phyloP scores from a whole-genome alignment of 1,139 yeast species.

The Blastobotrys malaysiensis region DNA sequence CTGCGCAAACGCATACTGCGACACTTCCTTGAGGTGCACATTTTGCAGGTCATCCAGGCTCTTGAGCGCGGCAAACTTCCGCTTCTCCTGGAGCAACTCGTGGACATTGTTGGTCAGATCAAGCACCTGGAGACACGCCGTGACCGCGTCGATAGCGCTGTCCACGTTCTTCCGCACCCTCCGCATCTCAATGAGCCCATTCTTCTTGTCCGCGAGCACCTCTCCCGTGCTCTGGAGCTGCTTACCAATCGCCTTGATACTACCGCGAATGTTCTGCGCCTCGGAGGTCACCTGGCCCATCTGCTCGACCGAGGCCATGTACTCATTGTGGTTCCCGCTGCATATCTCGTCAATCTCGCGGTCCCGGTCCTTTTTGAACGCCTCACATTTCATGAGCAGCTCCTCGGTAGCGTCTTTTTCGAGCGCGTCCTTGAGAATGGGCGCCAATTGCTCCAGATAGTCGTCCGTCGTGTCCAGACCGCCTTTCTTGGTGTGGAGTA shows the following conservation, averaged over 20 bases:
- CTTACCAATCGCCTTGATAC: constrained; percentile 47
- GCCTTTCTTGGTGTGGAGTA: constrained; percentile 18
- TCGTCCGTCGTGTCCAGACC: constrained; percentile 47
- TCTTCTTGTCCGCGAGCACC: constrained; percentile 49
- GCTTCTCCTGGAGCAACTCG: constrained; percentile 66
- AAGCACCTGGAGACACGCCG: constrained; percentile 68
- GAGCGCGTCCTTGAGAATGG: constrained; percentile 68
- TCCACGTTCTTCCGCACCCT: constrained; percentile 31
- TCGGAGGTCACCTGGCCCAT: constrained; percentile 52
- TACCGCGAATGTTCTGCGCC: constrained; percentile 50
- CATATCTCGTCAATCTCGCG: constrained; percentile 59
- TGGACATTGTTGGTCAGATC: constrained; percentile 84
- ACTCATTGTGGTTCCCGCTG: constrained; percentile 52
- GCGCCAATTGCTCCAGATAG: constrained; percentile 74
- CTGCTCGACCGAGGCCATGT: constrained; percentile 47
- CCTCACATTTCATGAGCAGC: constrained; percentile 51
- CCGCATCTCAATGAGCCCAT: constrained; percentile 27
- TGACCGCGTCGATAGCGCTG: constrained; percentile 34
- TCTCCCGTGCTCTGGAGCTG: constrained; percentile 59
- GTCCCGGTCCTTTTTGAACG: constrained; percentile 55
- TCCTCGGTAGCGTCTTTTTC: constrained; percentile 50
- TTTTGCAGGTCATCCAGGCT: constrained; percentile 68
- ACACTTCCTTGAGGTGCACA: constrained; percentile 62
- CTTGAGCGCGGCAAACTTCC: constrained; percentile 82
- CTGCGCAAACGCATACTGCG: constrained; percentile 69